Conservation (phyloP, 1,284 basidiomycete genomes). For the Sanghuangporus sanghuang region DNA sequence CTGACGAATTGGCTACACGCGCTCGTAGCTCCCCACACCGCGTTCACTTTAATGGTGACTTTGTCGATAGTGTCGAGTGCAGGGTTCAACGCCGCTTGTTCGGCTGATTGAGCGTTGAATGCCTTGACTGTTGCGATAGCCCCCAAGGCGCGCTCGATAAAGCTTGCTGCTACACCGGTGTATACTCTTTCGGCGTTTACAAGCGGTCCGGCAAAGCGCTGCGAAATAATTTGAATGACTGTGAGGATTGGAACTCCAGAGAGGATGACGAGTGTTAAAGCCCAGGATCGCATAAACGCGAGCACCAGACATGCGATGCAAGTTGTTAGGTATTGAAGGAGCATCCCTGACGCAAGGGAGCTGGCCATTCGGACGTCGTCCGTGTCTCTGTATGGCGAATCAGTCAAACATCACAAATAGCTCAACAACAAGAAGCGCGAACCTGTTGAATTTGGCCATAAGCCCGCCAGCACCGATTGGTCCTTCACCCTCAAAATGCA, state of each 20-base stretch:
- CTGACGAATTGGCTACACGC: conserved; percentile 74
- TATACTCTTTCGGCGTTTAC: conserved; percentile 64
- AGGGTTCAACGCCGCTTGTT: conserved; percentile 44
- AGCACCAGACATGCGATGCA: conserved; percentile 76
- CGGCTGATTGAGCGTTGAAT: conserved; percentile 79
- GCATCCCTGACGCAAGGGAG: conserved; percentile 70
- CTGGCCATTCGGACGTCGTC: conserved; percentile 89
- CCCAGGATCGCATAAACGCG: conserved; percentile 77
- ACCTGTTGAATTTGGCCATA: conserved; percentile 93
- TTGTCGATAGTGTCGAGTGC: conserved; percentile 44
- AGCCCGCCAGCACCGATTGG: conserved; percentile 83
- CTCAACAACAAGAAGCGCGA: conserved; percentile 24
- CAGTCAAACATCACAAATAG: conserved; percentile 3
- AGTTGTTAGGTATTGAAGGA: conserved; percentile 80
- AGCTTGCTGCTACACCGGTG: conserved; percentile 68
- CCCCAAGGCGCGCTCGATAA: conserved; percentile 73
- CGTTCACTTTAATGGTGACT: conserved; percentile 52
- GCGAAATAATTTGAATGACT: conserved; percentile 71
- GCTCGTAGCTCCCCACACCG: conserved; percentile 73
- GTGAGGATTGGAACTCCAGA: conserved; percentile 84
- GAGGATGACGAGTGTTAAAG: conserved; percentile 88
- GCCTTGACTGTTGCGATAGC: conserved; percentile 93
- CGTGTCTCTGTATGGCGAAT: conserved; percentile 65
- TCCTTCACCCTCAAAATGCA: conserved; percentile 24
- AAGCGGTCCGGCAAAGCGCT: conserved; percentile 62